These are phyloP conservation scores for Wilcoxina mikolae DNA, from an alignment of 495 filamentous ascomycete species.

Conservation along the genomic window DNA sequence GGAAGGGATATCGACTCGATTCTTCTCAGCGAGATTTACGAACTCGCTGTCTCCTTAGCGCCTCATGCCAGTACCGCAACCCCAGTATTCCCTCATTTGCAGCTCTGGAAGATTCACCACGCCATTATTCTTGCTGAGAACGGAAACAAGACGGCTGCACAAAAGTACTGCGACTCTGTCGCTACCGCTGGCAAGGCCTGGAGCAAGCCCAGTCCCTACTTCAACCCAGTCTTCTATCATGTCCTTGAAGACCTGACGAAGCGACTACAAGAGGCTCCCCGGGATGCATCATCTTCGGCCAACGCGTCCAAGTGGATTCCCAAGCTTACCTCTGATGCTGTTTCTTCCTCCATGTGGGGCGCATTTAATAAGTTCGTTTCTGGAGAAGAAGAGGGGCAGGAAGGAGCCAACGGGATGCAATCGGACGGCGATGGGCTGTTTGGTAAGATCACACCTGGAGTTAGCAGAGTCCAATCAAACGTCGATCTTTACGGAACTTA, in stretches of 20 bases:
- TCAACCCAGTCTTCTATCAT: conserved; percentile 55
- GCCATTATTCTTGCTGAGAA: conserved; percentile 70
- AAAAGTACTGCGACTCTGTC: conserved; percentile 83
- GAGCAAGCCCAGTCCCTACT: conserved; percentile 70
- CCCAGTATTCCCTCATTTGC: conserved; percentile 53
- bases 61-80: conserved; percentile 9
- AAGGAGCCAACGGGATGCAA: conserved; percentile 40
- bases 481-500: conserved; percentile 54
- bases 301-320: conserved; percentile 56
- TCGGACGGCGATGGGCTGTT: conserved; percentile 56
- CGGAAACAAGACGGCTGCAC: conserved; percentile 65
- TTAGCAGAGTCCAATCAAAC: conserved; percentile 66
- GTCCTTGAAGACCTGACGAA: conserved; percentile 71
- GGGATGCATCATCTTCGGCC: conserved; percentile 44
- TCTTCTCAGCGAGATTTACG: conserved; percentile 81
- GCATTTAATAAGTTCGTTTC: conserved; percentile 90
- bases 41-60: conserved; percentile 48
- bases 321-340: conserved; percentile 86
- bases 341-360: conserved; percentile 72
- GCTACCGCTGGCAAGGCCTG: conserved; percentile 61
- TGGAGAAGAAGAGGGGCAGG: conserved; percentile 61
- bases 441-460: conserved; percentile 58
- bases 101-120: conserved; percentile 77
- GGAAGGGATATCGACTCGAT: conserved; percentile 68
- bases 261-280: conserved; percentile 68